phyloP scores from a whole-genome alignment of 345 rosid genomes.

The Pelargonium nanum region DNA sequence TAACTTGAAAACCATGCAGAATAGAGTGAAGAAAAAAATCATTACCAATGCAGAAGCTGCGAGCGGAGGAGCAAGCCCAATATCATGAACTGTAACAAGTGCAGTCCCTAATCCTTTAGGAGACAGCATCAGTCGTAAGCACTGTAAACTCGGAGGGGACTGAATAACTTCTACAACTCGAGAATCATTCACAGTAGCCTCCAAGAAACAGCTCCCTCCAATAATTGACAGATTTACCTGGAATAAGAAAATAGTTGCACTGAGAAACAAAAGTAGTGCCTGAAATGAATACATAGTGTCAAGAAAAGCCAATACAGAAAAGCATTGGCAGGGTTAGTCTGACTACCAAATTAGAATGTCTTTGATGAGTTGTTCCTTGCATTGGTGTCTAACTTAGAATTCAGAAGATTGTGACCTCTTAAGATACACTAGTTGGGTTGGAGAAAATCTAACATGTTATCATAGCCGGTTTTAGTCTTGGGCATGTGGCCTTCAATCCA shows the following conservation, averaged over 20 bases:
- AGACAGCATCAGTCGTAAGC: conserved; percentile 57
- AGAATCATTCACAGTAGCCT: conserved; percentile 71
- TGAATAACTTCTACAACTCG: conserved; percentile 67
- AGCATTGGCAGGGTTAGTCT: too few species aligned
- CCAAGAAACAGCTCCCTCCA: conserved; percentile 91
- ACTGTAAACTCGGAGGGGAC: conserved; percentile 58
- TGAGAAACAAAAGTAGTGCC: background rate
- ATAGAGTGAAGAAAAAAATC: conserved; percentile 7
- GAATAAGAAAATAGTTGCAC: conserved; percentile 8
- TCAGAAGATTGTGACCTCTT: too few species aligned
- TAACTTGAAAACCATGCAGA: background rate
- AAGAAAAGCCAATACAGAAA: too few species aligned
- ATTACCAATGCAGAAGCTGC: conserved; percentile 69
- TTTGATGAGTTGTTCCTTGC: too few species aligned
- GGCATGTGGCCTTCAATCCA: too few species aligned
- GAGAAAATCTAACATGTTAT: too few species aligned
- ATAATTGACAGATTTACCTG: conserved; percentile 75
- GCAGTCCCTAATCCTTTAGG: conserved; percentile 85
- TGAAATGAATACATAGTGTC: background rate
- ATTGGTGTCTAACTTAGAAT: too few species aligned
- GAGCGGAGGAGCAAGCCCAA: conserved; percentile 69
- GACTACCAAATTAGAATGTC: too few species aligned
- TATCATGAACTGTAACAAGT: conserved; percentile 56
- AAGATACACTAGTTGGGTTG: too few species aligned
- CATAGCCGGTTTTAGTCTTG: too few species aligned